phyloP scores from a whole-genome alignment of 768 basidiomycete genomes.

The Gloeostereum incarnatum region DNA sequence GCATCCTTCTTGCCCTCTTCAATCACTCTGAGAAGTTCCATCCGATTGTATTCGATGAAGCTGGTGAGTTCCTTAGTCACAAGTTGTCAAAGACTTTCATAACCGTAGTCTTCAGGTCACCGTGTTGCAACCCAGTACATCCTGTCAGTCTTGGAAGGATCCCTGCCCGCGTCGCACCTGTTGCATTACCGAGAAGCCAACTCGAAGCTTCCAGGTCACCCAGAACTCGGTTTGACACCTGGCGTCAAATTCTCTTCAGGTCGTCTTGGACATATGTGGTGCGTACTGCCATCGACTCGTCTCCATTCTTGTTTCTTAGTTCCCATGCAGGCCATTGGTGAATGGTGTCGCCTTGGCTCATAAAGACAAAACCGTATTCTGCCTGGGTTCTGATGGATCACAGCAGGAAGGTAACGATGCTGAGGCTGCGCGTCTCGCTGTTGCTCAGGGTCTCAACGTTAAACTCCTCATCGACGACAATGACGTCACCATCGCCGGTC shows the following conservation, averaged over 20 bases:
- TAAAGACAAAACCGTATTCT: conserved; percentile 68
- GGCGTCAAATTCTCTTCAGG: conserved; percentile 91
- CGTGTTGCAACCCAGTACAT: conserved; percentile 89
- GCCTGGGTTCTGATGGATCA: conserved; percentile 83
- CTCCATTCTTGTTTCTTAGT: conserved; percentile 2
- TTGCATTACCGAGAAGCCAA: conserved; percentile 81
- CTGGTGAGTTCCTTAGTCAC: conserved; percentile 38
- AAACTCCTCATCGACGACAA: conserved; percentile 88
- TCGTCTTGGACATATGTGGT: conserved; percentile 89
- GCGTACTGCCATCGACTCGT: conserved; percentile 9
- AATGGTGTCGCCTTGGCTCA: conserved; percentile 82
- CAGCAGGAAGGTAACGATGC: conserved; percentile 91
- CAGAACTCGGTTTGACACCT: conserved; percentile 85
- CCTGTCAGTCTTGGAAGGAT: conserved; percentile 67
- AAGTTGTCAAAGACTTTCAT: conserved; percentile 1
- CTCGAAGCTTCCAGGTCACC: conserved; percentile 83
- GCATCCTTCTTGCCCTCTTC: conserved; percentile 69
- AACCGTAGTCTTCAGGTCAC: conserved; percentile 43
- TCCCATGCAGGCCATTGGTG: conserved; percentile 48
- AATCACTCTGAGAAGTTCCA: conserved; percentile 52
- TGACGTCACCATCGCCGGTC: conserved; percentile 88
- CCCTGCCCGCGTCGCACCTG: conserved; percentile 65
- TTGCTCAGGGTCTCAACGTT: conserved; percentile 74
- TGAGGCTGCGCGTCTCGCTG: conserved; percentile 81
- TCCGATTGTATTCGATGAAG: conserved; percentile 74